A percentile compares a stretch with the other conserved stretches of the same genome.
phyloP scores from a whole-genome alignment of 1,284 basidiomycete species.

The Sanguinoderma infundibulare region DNA sequence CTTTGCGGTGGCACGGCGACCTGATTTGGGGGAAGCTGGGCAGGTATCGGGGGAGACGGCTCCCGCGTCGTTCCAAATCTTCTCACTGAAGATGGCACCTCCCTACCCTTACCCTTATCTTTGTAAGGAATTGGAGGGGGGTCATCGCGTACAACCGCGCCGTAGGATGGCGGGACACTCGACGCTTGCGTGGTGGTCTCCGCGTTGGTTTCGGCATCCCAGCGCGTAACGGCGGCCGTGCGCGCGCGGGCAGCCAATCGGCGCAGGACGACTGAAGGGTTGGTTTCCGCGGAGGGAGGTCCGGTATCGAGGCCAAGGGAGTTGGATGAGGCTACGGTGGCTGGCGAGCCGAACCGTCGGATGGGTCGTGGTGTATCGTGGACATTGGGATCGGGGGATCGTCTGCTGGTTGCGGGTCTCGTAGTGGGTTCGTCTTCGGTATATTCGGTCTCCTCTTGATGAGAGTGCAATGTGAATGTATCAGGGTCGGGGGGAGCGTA shows the following conservation, averaged over 20 bases:
- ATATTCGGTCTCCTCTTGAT: conserved; percentile 41
- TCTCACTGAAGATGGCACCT: neutral
- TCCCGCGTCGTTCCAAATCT: conserved; percentile 15
- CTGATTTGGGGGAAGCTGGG: conserved; percentile 35
- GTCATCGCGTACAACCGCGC: conserved; percentile 42
- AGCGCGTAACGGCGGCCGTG: conserved; percentile 32
- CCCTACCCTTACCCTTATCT: conserved; percentile 15
- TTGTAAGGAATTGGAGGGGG: conserved; percentile 4
- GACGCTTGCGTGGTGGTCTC: conserved; percentile 41
- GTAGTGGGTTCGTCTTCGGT: conserved; percentile 24
- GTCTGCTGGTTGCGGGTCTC: conserved; percentile 20
- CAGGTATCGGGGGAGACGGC: conserved; percentile 9
- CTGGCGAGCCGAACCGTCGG: conserved; percentile 24
- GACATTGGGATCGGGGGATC: conserved; percentile 17
- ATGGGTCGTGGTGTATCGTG: conserved; percentile 31
- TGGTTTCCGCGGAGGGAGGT: conserved; percentile 17
- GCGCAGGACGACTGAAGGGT: conserved; percentile 14
- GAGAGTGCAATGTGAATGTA: conserved; percentile 49
- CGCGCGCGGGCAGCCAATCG: conserved; percentile 22
- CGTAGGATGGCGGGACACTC: conserved; percentile 57
- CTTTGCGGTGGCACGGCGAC: conserved; percentile 31
- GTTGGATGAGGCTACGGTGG: conserved; percentile 32
- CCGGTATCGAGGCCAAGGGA: conserved; percentile 38
- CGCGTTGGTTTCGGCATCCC: conserved; percentile 45
- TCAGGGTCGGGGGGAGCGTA: conserved; percentile 34